phyloP scores from a whole-genome alignment of 2,329 filamentous ascomycete species.

The Endoconidiophora laricicola region DNA sequence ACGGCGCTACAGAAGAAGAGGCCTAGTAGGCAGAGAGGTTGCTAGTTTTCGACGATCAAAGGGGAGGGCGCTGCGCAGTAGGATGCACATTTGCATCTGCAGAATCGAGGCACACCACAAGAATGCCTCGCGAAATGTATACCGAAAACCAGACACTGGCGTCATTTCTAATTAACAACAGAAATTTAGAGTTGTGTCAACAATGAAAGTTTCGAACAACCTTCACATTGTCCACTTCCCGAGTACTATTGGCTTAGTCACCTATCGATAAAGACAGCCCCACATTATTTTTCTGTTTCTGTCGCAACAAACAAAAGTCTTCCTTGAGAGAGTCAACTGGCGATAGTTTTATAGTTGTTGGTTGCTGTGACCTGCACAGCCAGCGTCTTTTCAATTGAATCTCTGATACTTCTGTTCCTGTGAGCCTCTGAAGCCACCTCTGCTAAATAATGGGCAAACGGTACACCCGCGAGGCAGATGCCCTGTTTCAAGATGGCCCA shows the following conservation, averaged over 20 bases:
- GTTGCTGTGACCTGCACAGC: neutral
- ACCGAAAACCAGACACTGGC: neutral
- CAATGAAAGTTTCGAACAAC: too few relatives aligned
- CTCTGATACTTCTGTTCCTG: neutral
- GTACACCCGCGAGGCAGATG: conserved; percentile 24
- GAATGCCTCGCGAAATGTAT: neutral
- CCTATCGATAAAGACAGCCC: conserved; percentile 8
- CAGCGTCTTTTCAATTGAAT: neutral
- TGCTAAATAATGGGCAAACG: conserved; percentile 28
- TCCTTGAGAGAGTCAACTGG: neutral
- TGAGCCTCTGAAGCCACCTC: neutral
- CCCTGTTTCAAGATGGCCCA: conserved; percentile 19
- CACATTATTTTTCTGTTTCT: conserved; percentile 11
- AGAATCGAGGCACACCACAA: neutral
- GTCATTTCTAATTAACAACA: too few relatives aligned
- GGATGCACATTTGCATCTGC: neutral
- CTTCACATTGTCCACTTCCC: too few relatives aligned
- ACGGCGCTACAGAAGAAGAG: neutral
- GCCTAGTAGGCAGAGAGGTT: neutral
- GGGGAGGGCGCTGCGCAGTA: neutral
- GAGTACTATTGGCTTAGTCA: conserved; percentile 9
- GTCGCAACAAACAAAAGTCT: conserved; percentile 9
- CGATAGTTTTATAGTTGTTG: neutral
- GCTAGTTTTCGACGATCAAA: too few relatives aligned
- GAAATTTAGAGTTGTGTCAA: too few relatives aligned